Base-by-base conservation (phyloP, 2,329 filamentous ascomycete species). In the Fusarium sp. region DNA sequence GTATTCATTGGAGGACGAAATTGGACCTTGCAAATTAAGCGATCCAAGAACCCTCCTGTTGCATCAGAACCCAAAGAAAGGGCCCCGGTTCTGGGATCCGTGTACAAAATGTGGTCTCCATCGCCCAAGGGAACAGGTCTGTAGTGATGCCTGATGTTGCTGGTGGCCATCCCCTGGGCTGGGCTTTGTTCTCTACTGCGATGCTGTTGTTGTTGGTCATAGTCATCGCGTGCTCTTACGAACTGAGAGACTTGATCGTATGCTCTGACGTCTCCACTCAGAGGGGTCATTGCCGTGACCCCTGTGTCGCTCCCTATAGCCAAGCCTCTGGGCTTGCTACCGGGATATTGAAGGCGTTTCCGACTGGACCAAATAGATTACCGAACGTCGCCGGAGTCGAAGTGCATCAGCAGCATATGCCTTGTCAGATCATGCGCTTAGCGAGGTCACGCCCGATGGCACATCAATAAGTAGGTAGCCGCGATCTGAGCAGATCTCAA, bases 401-500 rank as follows among this genome's bases (percentile, higher is more conserved):
- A 92, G 79, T 71, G 90, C 91, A 61, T 86, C 88, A 7, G 85
- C 83, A 4, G 85, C 86, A 69, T 91, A 88, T 36, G 75, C 56
- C 22, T 70, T 76, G n/a, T 86, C 81, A 31, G 73, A 65, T 82
- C 84, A 79, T 87, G 84, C 58, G 85, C 81, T 78, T 89, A 93
- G 77, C 91, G 90, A 44, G 92, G 76, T 92, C 90, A 59, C 92
- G 88, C 3, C 90, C 89, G 13, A 86, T 84, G 18, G 87, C 86
- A 71, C 89, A 91, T 20, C 91, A 82, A 92, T 93, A 14, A 90
- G 90, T 39, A 92, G 88, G 73, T 90, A 92, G 57, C 87, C 86
- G 51, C 89, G 85, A 65, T 90, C 88, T n/a, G 90, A 90, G 73
- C 89, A 92, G 39, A 93, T 88, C 1, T 90, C 88, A 15, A 92